Base-by-base conservation (phyloP, 371 early-diverging fungal species). In the Funneliformis caledonium region DNA sequence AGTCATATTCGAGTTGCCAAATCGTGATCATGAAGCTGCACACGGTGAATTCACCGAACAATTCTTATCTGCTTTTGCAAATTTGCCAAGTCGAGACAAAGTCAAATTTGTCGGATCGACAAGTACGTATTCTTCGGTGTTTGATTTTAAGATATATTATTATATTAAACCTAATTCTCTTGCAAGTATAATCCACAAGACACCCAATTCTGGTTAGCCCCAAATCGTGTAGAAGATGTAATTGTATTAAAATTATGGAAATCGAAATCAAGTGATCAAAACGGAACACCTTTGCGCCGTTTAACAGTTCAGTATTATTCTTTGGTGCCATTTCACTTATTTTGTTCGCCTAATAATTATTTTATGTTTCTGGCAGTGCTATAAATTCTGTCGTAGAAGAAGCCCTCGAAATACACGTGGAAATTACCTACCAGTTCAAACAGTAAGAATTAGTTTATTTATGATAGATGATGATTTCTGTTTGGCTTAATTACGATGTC, bases 261-360 rank as follows among this genome's bases (percentile, higher is more conserved):
- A 42, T 75, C 61, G 43, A 60, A 56, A 7, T 12, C 12, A 43
- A 12, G 72, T 3, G 48, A 73, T 56, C 73, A 37, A 43, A 73
- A 22, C 16, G n/a, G 47, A 43, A 12, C 14, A 4, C 61, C 75
- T 61, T 75, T 75, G 37, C 69, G 43, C 43, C 22, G 9, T 45
- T n/a, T 69, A 2, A 19, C 16, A 69, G 69, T 75, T 75, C 52
- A 61, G 22, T 75, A 75, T 61, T 60, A 8, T 75, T 75, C 37
- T 75, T 75, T 75, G 2, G 11, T 75, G 16, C 0, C 52, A 52
- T 60, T 7, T 47, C 59, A 42, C 4, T 43, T 33, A n/a, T n/a
- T 47, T 47, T 2, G n/a, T 75, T 43, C 42, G 12, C 16, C n/a
- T 61, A n/a, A 43, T 75, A 19, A 50, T 47, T 47, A 10, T 26